A percentile compares a stretch with the other conserved stretches of the same genome.
Evolutionary conservation across 2,329 filamentous ascomycete genomes (phyloP).

Genomic region (Stenocarpella maydis): DNA sequence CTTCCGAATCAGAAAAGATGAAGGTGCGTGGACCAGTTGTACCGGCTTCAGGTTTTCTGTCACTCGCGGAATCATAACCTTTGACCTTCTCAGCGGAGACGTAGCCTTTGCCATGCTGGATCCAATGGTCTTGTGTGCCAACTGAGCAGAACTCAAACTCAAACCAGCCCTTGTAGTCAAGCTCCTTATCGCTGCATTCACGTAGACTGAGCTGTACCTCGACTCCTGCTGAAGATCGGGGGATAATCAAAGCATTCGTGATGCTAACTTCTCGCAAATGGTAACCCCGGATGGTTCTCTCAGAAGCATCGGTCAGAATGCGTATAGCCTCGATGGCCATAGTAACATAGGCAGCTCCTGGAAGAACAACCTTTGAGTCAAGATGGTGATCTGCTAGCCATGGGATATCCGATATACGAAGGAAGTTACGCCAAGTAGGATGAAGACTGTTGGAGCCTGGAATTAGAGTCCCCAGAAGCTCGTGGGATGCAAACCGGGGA

Average conservation of each 20-base stretch:
- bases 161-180: neutral
- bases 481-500: conserved; percentile 47
- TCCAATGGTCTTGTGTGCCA: neutral
- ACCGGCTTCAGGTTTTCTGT: no score
- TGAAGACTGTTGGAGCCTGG: conserved; percentile 41
- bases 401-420: conserved; percentile 37
- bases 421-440: conserved; percentile 46
- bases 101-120: no score
- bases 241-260: neutral
- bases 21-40: no score
- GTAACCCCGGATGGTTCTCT: neutral
- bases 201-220: neutral
- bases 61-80: no score
- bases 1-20: no score
- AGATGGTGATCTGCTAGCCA: conserved; percentile 24
- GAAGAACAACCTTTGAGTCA: conserved; percentile 1
- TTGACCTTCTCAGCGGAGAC: no score
- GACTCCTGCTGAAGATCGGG: neutral
- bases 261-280: neutral
- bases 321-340: conserved; percentile 29
- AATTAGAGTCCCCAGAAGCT: conserved; percentile 48
- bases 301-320: neutral
- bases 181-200: no score
- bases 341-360: conserved; percentile 7
- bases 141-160: conserved; percentile 1